Base-by-base conservation (phyloP, 2,329 filamentous ascomycete species). In the Fusarium subglutinans region DNA sequence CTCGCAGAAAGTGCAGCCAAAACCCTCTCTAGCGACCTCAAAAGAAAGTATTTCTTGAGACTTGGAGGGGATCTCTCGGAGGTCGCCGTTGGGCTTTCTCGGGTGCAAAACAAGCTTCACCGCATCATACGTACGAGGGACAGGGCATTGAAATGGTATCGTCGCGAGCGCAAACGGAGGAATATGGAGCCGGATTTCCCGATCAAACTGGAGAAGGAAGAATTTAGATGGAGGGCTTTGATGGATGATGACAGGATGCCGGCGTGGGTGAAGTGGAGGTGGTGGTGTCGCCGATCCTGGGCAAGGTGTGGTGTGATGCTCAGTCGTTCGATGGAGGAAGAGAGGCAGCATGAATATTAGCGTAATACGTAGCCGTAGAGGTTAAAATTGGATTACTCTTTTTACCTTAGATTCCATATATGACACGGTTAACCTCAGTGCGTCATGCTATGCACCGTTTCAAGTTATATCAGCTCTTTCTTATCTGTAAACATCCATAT, bases 361-460 rank as follows among this genome's bases (percentile, higher is more conserved):
- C 5, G 10, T 12, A 12, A 40, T 18, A 22, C 10, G 20, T 40
- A 40, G 18, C 11, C 37, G 5, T 40, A 40, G 35, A 37, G 17
- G 35, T 37, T 37, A 5, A 37, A 37, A 17, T 37, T 10, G 35
- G 28, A 30, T 30, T 30, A 1, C 28, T 30, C 28, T 30, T 1
- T 30, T 30, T 30, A 1, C 28, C 1, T 30, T 12, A 30, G 28
- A 30, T 30, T 2, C 28, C 28, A 30, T 12, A 2, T 1, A 30
- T 30, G 28, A 30, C 28, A 1, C 28, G 28, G 28, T 30, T 30
- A 30, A 30, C 28, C 28, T 30, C 28, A 12, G 1, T 30, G 28
- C 11, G 10, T 30, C 1, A 30, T 30, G 10, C 28, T 30, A 30
- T 30, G 28, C 1, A 1, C 28, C 1, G 28, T 30, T 30, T 30